Evolutionary conservation across 2,329 filamentous ascomycete genomes (phyloP).

Genomic region (Furcasterigmium furcatum): DNA sequence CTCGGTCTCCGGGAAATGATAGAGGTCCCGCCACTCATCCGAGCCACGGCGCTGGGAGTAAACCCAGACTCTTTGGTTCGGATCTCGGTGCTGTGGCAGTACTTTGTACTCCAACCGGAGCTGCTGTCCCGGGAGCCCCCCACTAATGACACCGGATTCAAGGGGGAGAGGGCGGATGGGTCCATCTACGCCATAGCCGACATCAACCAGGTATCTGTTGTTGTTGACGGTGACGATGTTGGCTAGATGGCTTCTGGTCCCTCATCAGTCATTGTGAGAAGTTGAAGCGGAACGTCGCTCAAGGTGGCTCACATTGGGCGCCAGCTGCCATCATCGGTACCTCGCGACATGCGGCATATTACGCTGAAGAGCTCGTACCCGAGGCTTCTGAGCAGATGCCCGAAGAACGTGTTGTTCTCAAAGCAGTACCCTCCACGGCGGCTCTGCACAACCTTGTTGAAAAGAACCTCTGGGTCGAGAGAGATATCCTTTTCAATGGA

Average conservation of each 20-base stretch:
- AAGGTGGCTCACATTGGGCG: constrained; percentile 16
- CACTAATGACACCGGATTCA: background rate
- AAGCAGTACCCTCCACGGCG: constrained; percentile 46
- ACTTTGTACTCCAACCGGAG: constrained; percentile 29
- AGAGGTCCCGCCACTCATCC: constrained; percentile 38
- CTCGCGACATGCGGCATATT: constrained; percentile 36
- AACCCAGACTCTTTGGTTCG: constrained; percentile 30
- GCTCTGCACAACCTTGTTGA: constrained; percentile 36
- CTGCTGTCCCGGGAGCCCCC: constrained; percentile 5
- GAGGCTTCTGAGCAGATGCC: constrained; percentile 41
- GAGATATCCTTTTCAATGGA: constrained; percentile 24
- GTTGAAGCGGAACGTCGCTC: constrained; percentile 6
- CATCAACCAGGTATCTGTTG: constrained; percentile 48
- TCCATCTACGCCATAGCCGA: constrained; percentile 54
- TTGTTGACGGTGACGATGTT: constrained; percentile 51
- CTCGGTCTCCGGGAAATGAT: constrained; percentile 48
- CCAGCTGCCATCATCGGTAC: constrained; percentile 12
- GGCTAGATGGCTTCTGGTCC: constrained; percentile 55
- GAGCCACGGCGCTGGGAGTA: constrained; percentile 24
- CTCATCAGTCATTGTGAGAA: constrained; percentile 12
- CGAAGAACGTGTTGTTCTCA: constrained; percentile 42
- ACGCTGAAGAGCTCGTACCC: constrained; percentile 46
- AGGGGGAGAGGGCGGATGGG: constrained; percentile 26
- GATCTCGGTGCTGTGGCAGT: constrained; percentile 24
- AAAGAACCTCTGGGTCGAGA: constrained; percentile 35